These are phyloP conservation scores for Nannizzia gypsea DNA, from an alignment of 2,329 filamentous ascomycete species.

Conservation along the genomic window DNA sequence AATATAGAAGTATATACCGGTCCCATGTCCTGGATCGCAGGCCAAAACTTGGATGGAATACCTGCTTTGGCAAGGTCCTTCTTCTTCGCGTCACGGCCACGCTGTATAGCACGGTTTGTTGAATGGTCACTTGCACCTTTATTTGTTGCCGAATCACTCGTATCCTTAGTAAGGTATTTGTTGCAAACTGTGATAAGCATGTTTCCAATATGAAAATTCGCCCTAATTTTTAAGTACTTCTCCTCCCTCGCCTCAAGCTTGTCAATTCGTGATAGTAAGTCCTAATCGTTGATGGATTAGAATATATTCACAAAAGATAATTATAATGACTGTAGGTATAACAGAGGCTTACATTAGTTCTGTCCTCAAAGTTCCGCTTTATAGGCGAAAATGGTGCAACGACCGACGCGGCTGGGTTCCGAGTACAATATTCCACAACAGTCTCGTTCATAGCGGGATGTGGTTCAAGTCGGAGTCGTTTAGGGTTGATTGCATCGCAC, in stretches of 20 bases:
- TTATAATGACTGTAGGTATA: neutral
- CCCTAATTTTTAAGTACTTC: neutral
- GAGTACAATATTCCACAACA: neutral
- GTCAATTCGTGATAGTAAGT: neutral
- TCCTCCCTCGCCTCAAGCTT: neutral
- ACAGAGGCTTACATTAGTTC: neutral
- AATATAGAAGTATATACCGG: conserved; percentile 2
- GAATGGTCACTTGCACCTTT: conserved; percentile 1
- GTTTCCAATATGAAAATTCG: neutral
- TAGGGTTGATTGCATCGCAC: neutral
- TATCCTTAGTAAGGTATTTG: neutral
- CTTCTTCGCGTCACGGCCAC: conserved; percentile 1
- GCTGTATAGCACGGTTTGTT: neutral
- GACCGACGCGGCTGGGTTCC: neutral
- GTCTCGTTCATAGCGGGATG: neutral
- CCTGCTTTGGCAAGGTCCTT: conserved; percentile 1
- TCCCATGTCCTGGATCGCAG: neutral
- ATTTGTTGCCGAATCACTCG: neutral
- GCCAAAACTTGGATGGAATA: neutral
- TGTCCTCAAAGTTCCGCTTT: neutral
- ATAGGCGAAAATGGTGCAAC: neutral
- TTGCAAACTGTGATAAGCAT: neutral
- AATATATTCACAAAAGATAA: conserved; percentile 1
- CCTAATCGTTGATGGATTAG: neutral
- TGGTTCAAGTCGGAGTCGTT: conserved; percentile 1